Evolutionary conservation across 805 yeast genomes (phyloP), one percentile per base, ranked within the genome.

Genomic region (Kluyveromyces aestuarii): DNA sequence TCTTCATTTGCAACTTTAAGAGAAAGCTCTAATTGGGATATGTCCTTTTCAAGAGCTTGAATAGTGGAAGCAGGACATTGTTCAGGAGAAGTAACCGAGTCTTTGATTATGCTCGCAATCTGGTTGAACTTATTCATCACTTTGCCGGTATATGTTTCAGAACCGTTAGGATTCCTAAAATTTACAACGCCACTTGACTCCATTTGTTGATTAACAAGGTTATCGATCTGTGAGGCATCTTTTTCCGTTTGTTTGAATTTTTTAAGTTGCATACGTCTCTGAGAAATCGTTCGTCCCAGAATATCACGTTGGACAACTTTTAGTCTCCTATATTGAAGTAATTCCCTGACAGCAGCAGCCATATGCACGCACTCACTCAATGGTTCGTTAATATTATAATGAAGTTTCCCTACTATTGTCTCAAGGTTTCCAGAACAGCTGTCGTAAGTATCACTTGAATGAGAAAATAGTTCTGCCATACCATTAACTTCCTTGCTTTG

Each of bases 321-420:
- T 38, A 63, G 42, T 43, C 54, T 66, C 13, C 67, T 56, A 50
- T 57, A 66, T 39, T 59, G 59, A 16, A 66, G 52, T 39, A 66
- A 46, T 40, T 63, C 62, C 47, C 61, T 55, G 5, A 61, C 63
- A 1, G 67, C 60, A 1, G 59, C 60, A 2, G 67, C 63, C 59
- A 61, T 55, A 27, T 55, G 59, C 11, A 59, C 65, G 10, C 58
- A 53, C 37, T 65, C 69, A 50, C 60, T 58, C 17, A 65, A 52
- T 8, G 66, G 64, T 45, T 65, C 69, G 47, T 60, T 54, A 27
- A 65, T 55, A 45, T 63, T 63, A 51, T 63, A 64, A 46, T 64
- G 63, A 17, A 64, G 48, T 19, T 52, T 49, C 14, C 64, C 63
- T 6, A 61, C 67, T 2, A 63, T 42, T 9, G 52, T 52, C 46